Evolutionary conservation across 163 green algal species (phyloP).

Genomic region (Prototheca cutis): DNA sequence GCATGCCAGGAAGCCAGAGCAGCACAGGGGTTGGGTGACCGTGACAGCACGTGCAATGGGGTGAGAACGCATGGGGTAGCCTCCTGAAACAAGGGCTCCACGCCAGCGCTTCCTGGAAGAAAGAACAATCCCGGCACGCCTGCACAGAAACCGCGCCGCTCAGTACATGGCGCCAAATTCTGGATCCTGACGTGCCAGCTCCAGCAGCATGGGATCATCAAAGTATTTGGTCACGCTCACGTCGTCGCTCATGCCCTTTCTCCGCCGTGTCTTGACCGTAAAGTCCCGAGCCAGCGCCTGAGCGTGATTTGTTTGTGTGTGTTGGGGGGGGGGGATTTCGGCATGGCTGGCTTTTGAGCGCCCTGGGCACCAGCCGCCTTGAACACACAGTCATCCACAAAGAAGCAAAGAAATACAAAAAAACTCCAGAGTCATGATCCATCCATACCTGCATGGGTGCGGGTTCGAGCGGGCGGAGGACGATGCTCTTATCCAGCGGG

Average conservation of each 20-base stretch:
- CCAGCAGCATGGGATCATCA: conserved; percentile 89
- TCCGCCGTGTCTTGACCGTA: conserved; percentile 92
- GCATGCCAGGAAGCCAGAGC: no score
- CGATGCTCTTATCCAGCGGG: conserved; percentile 81
- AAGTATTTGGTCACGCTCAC: conserved; percentile 96
- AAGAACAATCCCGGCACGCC: no score
- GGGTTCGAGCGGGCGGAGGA: conserved; percentile 89
- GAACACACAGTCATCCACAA: no score
- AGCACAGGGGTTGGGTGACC: no score
- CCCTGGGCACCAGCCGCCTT: no score
- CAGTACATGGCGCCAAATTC: conserved; percentile 13
- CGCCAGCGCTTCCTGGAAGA: no score
- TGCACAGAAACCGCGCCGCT: neutral
- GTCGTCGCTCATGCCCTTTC: conserved; percentile 97
- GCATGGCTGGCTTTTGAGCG: no score
- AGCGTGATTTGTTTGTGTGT: no score
- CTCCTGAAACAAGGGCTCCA: neutral
- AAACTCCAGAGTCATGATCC: no score
- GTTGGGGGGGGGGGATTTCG: no score
- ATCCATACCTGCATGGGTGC: conserved; percentile 61
- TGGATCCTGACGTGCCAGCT: conserved; percentile 63
- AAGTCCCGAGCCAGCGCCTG: conserved; percentile 79
- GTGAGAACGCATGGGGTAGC: no score
- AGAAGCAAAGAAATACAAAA: neutral
- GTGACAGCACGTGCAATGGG: no score